Evolutionary conservation across 306 rosid genomes (phyloP), one percentile per base, ranked within the genome.

Genomic region (Cucurbita pepo): DNA sequence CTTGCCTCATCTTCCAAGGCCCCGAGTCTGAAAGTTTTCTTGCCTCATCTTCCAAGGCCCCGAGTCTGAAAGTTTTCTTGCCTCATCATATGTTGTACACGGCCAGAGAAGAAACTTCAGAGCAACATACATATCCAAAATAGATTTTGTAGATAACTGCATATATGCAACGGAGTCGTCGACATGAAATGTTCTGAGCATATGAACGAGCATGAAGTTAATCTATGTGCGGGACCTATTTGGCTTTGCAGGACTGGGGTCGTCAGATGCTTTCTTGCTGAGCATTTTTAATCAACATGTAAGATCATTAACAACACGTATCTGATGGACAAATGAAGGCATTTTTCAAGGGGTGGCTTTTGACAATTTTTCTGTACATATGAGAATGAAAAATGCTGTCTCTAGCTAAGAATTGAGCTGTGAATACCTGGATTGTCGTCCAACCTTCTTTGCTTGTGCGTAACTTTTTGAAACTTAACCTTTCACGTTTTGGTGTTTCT

Each of bases 1-100:
- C 77, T 79, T 90, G 92, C 84, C 96, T 37, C 75, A 79, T 89
- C 98, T 76, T 77, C 91, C 74, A 83, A 71, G 69, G 96, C 96
- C 56, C 92, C 98, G 8, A 37, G 64, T 77, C 79, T 94, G 83
- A 85, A 87, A 77, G 83, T 94, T 79, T 21, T 21, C 22, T 21
- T 21, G 22, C 22, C 22, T 21, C 22, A 79, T 89, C 98, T 76
- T 77, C 91, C 74, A 83, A 71, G 69, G 96, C 96, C 56, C 92
- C 98, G 8, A 37, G 64, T 77, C 79, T 94, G 83, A 85, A 87
- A 77, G 83, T 94, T 79, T 83, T 90, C 77, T 79, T 90, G 92
- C 84, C 96, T 37, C 75, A 66, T 63, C 77, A 19, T 59, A 79
- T 86, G 81, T 55, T 85, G 25, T 0, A 57, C 6, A 45, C 30